Evolutionary conservation across 73 alveolate species (phyloP), one percentile per base, ranked within the genome.

Genomic region (Paramecium sexaurelia): DNA sequence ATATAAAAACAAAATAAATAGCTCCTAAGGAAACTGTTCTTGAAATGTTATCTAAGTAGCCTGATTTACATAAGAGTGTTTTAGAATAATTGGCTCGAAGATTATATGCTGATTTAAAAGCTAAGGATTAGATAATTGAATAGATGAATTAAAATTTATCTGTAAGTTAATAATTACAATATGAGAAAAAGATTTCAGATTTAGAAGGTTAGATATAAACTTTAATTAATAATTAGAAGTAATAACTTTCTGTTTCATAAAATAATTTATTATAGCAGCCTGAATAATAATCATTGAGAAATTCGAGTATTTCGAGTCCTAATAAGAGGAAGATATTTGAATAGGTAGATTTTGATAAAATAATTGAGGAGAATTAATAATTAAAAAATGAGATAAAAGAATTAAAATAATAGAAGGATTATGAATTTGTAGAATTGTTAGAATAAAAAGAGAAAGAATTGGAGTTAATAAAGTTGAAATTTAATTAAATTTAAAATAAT

Each of bases 291-390:
- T 78, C 87, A 11, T 73, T 73, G 27, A 36, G 35, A 2, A 73
- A 73, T 73, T 73, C 87, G 15, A 73, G 87, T 11, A 17, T 73
- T 33, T 73, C 87, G 3, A 73, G 87, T 73, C 87, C 87, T 27
- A 73, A 73, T 35, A 73, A 73, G 19, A 73, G 35, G 35, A 73
- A 73, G 8, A 73, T 73, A 73, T 73, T 73, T 33, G 87, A 73
- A 17, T 51, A 73, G 24, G 11, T 45, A 0, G 73, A 78, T 45
- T 41, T 78, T 24, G 68, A 37, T 15, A 78, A 45, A 45, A 39
- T 78, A 2, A 22, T 78, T 41, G 90, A 78, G 8, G 90, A 78
- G 8, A 39, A 78, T 43, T 33, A 41, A 13, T 19, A 78, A 78
- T 40, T 78, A 10, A 78, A 78, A 43, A 78, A 78, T 9, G 43